Conservation (phyloP, 805 yeast genomes). For the Tanozyma kutaoensis region DNA sequence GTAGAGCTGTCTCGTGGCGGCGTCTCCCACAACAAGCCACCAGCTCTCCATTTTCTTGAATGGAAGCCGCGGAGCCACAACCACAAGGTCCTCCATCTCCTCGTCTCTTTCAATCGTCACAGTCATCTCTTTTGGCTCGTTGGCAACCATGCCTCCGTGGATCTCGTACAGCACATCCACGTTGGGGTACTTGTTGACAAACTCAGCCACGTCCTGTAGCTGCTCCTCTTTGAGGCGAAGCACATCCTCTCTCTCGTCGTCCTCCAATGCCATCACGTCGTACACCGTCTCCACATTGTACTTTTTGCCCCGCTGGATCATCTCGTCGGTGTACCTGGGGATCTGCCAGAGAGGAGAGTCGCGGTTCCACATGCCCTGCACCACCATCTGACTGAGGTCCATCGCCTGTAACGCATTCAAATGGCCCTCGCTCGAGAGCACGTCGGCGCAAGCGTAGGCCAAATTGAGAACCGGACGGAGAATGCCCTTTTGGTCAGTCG, state of each 20-base stretch:
- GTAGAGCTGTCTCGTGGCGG: slow-evolving; percentile 42
- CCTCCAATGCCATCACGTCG: slow-evolving; percentile 72
- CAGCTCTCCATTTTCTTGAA: slow-evolving; percentile 50
- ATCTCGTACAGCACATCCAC: slow-evolving; percentile 53
- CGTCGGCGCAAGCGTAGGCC: slow-evolving; percentile 59
- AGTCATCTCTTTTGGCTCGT: slow-evolving; percentile 26
- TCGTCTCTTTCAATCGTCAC: slow-evolving; percentile 60
- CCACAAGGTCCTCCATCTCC: slow-evolving; percentile 50
- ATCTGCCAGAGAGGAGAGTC: slow-evolving; percentile 72
- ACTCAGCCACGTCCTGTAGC: slow-evolving; percentile 61
- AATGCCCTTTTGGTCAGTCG: slow-evolving; percentile 40
- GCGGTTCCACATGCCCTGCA: slow-evolving; percentile 76
- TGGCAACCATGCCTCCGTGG: too few species aligned
- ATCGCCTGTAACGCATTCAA: slow-evolving; percentile 69
- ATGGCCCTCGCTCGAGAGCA: slow-evolving; percentile 67
- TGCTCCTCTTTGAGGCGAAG: slow-evolving; percentile 39
- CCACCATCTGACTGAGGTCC: slow-evolving; percentile 81
- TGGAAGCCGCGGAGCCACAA: slow-evolving; percentile 49
- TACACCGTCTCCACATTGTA: slow-evolving; percentile 56
- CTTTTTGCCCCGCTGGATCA: slow-evolving; percentile 40
- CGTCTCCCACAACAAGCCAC: slow-evolving; percentile 85
- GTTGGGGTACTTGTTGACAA: slow-evolving; percentile 84
- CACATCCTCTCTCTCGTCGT: slow-evolving; percentile 54
- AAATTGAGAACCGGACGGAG: slow-evolving; percentile 36
- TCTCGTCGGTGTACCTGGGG: slow-evolving; percentile 46